Conservation (phyloP, 2,329 filamentous ascomycete species). For the Capronia epimyces region DNA sequence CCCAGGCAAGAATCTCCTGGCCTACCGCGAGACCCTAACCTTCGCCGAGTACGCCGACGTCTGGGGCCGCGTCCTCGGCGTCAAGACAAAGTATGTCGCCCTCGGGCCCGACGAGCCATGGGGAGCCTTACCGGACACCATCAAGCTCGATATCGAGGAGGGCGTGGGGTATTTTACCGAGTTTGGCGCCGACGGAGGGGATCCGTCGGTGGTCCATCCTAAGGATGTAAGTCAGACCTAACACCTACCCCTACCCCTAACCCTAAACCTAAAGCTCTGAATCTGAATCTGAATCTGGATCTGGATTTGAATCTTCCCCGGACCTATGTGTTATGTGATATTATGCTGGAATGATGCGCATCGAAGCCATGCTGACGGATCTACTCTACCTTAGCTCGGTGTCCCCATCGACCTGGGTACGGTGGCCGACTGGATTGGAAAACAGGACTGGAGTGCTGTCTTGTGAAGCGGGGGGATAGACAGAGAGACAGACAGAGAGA, state of each 20-base stretch:
- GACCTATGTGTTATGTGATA: too few relatives aligned
- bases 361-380: too few relatives aligned
- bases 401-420: conserved; percentile 8
- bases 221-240: conserved; percentile 19
- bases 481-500: too few relatives aligned
- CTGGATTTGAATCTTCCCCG: too few relatives aligned
- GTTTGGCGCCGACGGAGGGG: conserved; percentile 38
- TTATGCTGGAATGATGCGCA: too few relatives aligned
- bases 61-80: conserved; percentile 39
- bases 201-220: conserved; percentile 10
- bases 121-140: conserved; percentile 32
- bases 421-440: conserved; percentile 27
- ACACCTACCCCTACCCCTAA: not conserved
- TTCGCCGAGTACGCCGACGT: conserved; percentile 33
- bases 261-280: not conserved
- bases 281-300: too few relatives aligned
- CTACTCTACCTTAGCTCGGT: conserved; percentile 7
- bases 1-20: conserved; percentile 41
- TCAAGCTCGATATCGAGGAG: conserved; percentile 39
- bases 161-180: conserved; percentile 36
- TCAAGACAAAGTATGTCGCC: conserved; percentile 33
- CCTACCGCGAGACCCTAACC: conserved; percentile 40
- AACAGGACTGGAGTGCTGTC: conserved; percentile 25
- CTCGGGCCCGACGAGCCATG: conserved; percentile 34
- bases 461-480: too few relatives aligned